Evolutionary conservation across 495 filamentous ascomycete genomes (phyloP).

Genomic region (Aspergillus nidulans): DNA sequence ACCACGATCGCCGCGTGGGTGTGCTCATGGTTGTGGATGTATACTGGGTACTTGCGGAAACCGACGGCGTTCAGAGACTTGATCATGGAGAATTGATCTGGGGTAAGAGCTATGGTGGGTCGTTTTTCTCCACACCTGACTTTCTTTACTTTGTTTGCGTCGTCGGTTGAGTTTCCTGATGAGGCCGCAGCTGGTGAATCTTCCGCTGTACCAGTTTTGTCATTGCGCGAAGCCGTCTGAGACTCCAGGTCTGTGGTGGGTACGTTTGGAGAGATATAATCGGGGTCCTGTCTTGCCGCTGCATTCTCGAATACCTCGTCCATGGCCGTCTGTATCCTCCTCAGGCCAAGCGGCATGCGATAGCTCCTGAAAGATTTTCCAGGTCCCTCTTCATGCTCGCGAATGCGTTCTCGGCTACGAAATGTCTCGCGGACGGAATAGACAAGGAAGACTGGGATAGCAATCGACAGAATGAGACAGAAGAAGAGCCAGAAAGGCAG

Average conservation of each 20-base stretch:
- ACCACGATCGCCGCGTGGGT: constrained; percentile 90
- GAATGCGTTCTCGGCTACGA: constrained; percentile 67
- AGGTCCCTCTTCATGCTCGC: constrained; percentile 67
- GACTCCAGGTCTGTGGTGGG: constrained; percentile 2
- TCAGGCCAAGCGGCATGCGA: constrained; percentile 68
- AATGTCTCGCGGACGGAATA: constrained; percentile 72
- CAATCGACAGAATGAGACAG: constrained; percentile 63
- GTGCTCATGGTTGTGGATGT: constrained; percentile 76
- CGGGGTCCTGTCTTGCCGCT: constrained; percentile 55
- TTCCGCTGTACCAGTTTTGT: neutral
- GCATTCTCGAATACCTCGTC: constrained; percentile 71
- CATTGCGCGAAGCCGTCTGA: neutral
- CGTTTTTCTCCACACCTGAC: constrained; percentile 23
- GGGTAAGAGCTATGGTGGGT: constrained; percentile 71
- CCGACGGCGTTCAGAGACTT: constrained; percentile 68
- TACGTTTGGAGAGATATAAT: constrained; percentile 47
- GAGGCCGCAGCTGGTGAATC: neutral
- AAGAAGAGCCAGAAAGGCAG: constrained; percentile 61
- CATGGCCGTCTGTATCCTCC: constrained; percentile 64
- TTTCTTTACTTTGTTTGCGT: neutral
- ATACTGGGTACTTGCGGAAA: constrained; percentile 77
- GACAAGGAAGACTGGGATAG: constrained; percentile 61
- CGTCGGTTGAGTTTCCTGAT: neutral
- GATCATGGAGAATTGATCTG: constrained; percentile 79
- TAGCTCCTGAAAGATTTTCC: constrained; percentile 63